These are phyloP conservation scores for Primulina eburnea DNA, from an alignment of 257 asterid genomes.

Conservation along the genomic window DNA sequence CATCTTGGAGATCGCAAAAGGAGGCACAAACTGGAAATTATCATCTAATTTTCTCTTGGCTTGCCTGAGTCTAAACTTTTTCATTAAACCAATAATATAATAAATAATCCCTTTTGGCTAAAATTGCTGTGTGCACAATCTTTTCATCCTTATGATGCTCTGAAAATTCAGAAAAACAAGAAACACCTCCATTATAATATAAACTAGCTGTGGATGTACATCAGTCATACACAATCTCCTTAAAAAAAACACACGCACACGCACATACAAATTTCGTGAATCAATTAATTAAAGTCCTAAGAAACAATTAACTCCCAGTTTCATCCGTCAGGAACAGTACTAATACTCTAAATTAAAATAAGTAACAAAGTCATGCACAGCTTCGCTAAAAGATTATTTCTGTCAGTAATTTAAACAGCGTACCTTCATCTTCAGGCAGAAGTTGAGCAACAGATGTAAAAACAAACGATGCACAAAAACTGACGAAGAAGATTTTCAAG, in stretches of 20 bases:
- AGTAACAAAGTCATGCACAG: neutral
- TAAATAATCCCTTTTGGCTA: neutral
- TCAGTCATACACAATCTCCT: too few species aligned
- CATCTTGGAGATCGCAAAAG: too few species aligned
- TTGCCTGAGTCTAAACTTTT: neutral
- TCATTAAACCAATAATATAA: too few species aligned
- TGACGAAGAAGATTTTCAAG: neutral
- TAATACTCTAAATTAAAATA: neutral
- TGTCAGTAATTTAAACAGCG: neutral
- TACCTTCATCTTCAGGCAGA: constrained; percentile 54
- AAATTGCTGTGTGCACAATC: constrained; percentile 12
- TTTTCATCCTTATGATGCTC: neutral
- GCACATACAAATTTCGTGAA: neutral
- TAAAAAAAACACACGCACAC: too few species aligned
- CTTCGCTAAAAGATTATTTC: neutral
- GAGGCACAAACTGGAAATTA: neutral
- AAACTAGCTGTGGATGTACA: neutral
- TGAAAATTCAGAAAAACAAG: neutral
- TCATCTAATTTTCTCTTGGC: too few species aligned
- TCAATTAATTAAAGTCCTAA: neutral
- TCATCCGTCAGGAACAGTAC: neutral
- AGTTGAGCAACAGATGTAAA: constrained; percentile 45
- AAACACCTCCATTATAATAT: neutral
- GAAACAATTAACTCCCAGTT: neutral
- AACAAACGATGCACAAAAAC: constrained; percentile 26